Evolutionary conservation across 2,329 filamentous ascomycete species (phyloP).

Genomic region (Mollisia scopiformis): DNA sequence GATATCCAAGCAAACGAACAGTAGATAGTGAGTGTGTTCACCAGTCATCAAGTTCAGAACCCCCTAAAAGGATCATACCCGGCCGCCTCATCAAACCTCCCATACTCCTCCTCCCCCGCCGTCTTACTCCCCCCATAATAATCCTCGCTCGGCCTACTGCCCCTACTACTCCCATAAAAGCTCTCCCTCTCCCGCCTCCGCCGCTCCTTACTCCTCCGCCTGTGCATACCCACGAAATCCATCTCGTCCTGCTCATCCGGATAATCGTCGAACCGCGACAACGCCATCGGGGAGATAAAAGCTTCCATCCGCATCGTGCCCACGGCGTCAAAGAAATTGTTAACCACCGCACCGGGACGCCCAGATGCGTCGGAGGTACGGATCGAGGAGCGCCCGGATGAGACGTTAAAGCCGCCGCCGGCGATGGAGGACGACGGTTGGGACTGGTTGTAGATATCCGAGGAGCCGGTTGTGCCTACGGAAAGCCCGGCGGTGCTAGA

Average conservation of each 20-base stretch:
- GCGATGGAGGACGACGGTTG: constrained; percentile 46
- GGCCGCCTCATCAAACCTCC: constrained; percentile 39
- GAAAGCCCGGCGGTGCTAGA: constrained; percentile 63
- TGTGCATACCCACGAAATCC: constrained; percentile 29
- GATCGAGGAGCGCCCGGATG: constrained; percentile 38
- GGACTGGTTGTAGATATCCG: constrained; percentile 60
- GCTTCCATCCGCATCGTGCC: constrained; percentile 97
- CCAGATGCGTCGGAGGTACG: constrained; percentile 36
- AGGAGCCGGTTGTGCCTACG: constrained; percentile 60
- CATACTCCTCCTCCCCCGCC: constrained; percentile 57
- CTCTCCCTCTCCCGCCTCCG: constrained; percentile 30
- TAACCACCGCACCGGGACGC: constrained; percentile 34
- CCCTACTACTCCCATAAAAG: constrained; percentile 27
- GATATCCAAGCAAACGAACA: neutral
- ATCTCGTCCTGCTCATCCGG: constrained; percentile 38
- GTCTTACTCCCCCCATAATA: constrained; percentile 50
- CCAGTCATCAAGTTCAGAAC: no score
- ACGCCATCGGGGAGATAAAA: constrained; percentile 73
- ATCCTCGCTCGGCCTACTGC: constrained; percentile 50
- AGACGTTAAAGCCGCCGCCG: constrained; percentile 47
- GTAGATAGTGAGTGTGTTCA: neutral
- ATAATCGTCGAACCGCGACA: constrained; percentile 33
- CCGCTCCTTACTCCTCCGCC: constrained; percentile 32
- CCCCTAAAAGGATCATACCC: constrained; percentile 65
- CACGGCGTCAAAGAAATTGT: constrained; percentile 78